A percentile compares a stretch with the other conserved stretches of the same genome.
These are phyloP conservation scores for Helichrysum umbraculigerum DNA, from an alignment of 129 eudicot genomes.

Conservation along the genomic window DNA sequence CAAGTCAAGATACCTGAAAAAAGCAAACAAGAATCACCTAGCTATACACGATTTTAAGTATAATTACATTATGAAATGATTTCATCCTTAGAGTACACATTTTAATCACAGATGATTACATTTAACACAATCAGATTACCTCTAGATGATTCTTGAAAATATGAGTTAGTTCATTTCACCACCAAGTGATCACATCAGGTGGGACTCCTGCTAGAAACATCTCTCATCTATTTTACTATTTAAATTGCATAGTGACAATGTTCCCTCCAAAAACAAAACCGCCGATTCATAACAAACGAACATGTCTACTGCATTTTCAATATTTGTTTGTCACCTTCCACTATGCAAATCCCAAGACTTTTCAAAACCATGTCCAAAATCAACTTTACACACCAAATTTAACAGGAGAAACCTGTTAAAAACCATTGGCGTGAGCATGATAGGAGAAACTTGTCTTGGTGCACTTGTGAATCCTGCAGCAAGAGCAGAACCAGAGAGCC, in stretches of 20 bases:
- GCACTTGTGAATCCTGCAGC: conserved; percentile 47
- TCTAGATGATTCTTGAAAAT: conserved; percentile 60
- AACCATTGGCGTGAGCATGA: conserved; percentile 39
- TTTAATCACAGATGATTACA: conserved; percentile 12
- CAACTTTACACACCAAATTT: conserved; percentile 38
- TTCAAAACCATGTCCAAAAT: conserved; percentile 32
- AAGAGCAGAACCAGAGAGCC: conserved; percentile 53
- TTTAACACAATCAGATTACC: conserved; percentile 15
- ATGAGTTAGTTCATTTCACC: conserved; percentile 16
- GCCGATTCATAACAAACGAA: conserved; percentile 11
- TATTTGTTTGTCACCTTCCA: conserved; percentile 42
- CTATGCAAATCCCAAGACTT: conserved; percentile 43
- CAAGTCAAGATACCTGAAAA: too few species aligned
- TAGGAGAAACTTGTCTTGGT: conserved; percentile 36
- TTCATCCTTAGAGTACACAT: neutral
- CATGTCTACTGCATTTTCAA: conserved; percentile 60
- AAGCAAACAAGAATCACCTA: too few species aligned
- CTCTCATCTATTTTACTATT: conserved; percentile 34
- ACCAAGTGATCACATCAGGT: conserved; percentile 8
- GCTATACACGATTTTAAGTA: neutral
- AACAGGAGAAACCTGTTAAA: conserved; percentile 44
- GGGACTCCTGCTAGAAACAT: conserved; percentile 46
- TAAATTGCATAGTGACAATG: conserved; percentile 22
- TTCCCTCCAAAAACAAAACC: conserved; percentile 36
- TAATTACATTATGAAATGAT: neutral